These are phyloP conservation scores for Talaromyces marneffei DNA, from an alignment of 2,329 filamentous ascomycete species.

Conservation along the genomic window DNA sequence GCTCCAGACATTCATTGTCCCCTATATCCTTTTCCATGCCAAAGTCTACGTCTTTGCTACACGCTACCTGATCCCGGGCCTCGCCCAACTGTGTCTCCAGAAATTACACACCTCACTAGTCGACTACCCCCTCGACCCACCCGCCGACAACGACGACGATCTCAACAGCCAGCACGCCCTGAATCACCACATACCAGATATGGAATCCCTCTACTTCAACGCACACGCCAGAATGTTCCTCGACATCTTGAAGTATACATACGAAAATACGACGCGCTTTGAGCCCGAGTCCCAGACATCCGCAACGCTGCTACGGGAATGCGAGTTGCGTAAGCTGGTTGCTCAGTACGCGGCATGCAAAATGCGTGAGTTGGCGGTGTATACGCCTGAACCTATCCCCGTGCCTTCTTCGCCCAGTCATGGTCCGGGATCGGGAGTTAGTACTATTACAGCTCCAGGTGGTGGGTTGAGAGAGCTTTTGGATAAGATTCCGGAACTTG, in stretches of 20 bases:
- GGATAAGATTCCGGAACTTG: conserved; percentile 35
- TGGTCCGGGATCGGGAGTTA: conserved; percentile 9
- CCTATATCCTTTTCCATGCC: conserved; percentile 40
- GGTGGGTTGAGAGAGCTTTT: conserved; percentile 31
- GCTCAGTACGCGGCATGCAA: conserved; percentile 38
- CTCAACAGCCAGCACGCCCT: not conserved
- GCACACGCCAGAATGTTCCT: conserved; percentile 32
- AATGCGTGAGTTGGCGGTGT: conserved; percentile 33
- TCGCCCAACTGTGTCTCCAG: conserved; percentile 36
- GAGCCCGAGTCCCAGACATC: conserved; percentile 34
- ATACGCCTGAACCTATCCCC: conserved; percentile 17
- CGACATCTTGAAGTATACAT: conserved; percentile 35
- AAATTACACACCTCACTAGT: conserved; percentile 36
- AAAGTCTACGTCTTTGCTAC: conserved; percentile 42
- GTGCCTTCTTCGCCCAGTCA: conserved; percentile 12
- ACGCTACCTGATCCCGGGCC: conserved; percentile 35
- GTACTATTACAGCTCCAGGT: conserved; percentile 6
- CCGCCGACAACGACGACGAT: conserved; percentile 17
- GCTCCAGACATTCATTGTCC: conserved; percentile 21
- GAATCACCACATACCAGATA: not conserved
- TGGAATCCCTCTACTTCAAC: conserved; percentile 20
- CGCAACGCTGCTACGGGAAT: conserved; percentile 33
- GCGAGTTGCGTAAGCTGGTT: conserved; percentile 37
- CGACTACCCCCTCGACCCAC: conserved; percentile 24
- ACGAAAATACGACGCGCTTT: conserved; percentile 34